phyloP scores from a whole-genome alignment of 2,329 filamentous ascomycete species.

The Phoma sp. region DNA sequence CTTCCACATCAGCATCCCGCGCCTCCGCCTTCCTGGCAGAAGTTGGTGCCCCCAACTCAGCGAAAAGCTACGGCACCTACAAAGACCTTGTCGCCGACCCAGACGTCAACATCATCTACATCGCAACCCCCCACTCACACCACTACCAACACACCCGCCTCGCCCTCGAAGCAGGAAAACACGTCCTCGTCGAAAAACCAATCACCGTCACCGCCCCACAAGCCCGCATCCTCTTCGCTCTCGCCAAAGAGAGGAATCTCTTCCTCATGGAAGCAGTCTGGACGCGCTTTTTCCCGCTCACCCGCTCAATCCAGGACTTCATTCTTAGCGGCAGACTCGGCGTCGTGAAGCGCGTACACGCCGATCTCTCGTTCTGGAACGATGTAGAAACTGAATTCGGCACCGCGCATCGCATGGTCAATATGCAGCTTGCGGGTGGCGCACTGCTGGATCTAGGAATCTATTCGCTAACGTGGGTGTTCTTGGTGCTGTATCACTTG shows the following conservation, averaged over 20 bases:
- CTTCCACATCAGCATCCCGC: conserved; percentile 72
- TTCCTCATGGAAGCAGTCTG: conserved; percentile 71
- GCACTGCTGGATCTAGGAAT: conserved; percentile 84
- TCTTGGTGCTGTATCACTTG: conserved; percentile 80
- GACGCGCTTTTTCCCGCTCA: conserved; percentile 87
- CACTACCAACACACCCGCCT: conserved; percentile 90
- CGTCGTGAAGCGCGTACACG: conserved; percentile 61
- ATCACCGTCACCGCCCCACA: conserved; percentile 84
- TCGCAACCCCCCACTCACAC: conserved; percentile 88
- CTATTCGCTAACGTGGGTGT: conserved; percentile 88
- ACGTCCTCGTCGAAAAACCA: conserved; percentile 88
- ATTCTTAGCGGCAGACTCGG: conserved; percentile 61
- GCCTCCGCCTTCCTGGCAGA: conserved; percentile 76
- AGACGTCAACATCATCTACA: conserved; percentile 83
- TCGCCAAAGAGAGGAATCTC: conserved; percentile 70
- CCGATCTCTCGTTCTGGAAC: conserved; percentile 65
- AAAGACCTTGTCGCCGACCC: conserved; percentile 77
- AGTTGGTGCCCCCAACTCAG: conserved; percentile 70
- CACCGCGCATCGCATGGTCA: conserved; percentile 76
- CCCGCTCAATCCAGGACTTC: conserved; percentile 73
- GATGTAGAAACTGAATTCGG: conserved; percentile 59
- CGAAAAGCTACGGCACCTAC: conserved; percentile 79
- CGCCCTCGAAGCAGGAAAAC: conserved; percentile 79
- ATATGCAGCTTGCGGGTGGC: conserved; percentile 80
- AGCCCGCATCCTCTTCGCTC: conserved; percentile 73